Conservation (phyloP, 2,329 filamentous ascomycete genomes). For the Aureobasidium sp. region DNA sequence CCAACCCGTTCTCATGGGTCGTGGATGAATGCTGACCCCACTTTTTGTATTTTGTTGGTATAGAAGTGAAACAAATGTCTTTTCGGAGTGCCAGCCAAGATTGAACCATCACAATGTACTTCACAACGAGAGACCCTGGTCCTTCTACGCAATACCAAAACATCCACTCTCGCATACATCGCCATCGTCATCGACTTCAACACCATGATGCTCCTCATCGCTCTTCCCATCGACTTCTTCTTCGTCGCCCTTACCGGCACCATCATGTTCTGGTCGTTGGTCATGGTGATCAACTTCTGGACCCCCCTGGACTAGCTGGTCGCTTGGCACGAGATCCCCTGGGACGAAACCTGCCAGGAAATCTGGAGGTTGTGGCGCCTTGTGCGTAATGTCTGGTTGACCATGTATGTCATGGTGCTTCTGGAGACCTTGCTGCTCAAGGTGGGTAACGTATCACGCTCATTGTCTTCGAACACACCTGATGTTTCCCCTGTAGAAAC, state of each 20-base stretch:
- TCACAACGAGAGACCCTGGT: too few species aligned
- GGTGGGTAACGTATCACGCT: neutral
- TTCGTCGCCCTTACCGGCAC: neutral
- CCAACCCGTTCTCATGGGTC: neutral
- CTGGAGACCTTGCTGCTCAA: neutral
- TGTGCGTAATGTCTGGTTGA: neutral
- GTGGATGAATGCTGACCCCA: neutral
- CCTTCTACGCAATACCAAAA: neutral
- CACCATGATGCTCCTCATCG: neutral
- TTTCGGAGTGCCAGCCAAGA: too few species aligned
- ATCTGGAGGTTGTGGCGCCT: neutral
- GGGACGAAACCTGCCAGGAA: neutral
- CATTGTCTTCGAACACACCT: neutral
- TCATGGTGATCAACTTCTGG: neutral
- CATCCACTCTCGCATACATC: neutral
- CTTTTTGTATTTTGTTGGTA: neutral
- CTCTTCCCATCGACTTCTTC: neutral
- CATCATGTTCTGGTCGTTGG: neutral
- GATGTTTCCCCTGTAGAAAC: neutral
- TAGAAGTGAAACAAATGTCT: neutral
- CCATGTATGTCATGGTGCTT: neutral
- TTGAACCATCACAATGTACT: too few species aligned
- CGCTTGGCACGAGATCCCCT: neutral
- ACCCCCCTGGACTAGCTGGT: neutral
- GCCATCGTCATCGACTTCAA: neutral